Evolutionary conservation across 2,329 filamentous ascomycete species (phyloP).

Genomic region (Chlorencoelia australis): DNA sequence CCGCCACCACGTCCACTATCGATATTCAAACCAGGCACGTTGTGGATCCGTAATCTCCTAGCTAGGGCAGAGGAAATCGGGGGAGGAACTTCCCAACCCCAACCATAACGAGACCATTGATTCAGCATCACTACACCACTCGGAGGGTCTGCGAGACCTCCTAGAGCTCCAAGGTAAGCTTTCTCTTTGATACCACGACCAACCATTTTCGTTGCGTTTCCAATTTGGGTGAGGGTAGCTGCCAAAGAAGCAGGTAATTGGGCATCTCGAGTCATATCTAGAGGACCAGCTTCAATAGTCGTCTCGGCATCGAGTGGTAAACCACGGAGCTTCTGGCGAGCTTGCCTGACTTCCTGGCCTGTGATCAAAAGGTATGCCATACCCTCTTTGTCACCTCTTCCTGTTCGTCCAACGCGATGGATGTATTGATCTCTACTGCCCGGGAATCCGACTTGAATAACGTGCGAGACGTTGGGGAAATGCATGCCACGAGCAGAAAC

Average conservation of each 20-base stretch:
- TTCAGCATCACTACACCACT: conserved; percentile 11
- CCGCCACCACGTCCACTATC: conserved; percentile 2
- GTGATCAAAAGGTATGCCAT: conserved; percentile 38
- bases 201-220: conserved; percentile 22
- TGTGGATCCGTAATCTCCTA: conserved; percentile 17
- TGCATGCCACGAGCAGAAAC: conserved; percentile 78
- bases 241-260: conserved; percentile 23
- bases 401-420: conserved; percentile 68
- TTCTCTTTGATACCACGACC: conserved; percentile 16
- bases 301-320: conserved; percentile 23
- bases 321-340: conserved; percentile 17
- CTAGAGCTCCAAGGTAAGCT: conserved; percentile 21
- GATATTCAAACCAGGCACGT: conserved; percentile 16
- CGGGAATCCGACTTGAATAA: conserved; percentile 61
- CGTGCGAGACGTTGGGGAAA: conserved; percentile 69
- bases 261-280: conserved; percentile 28
- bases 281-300: conserved; percentile 15
- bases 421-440: conserved; percentile 61
- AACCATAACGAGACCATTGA: conserved; percentile 25
- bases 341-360: conserved; percentile 12
- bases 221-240: conserved; percentile 20
- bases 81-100: conserved; percentile 27
- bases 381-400: conserved; percentile 62
- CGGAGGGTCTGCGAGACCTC: not conserved
- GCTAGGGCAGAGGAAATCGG: conserved; percentile 12